Percentiles rank a stretch among this genome's conserved stretches.
These are phyloP conservation scores for Xylaria arbuscula DNA, from an alignment of 2,329 filamentous ascomycete species.

Conservation along the genomic window DNA sequence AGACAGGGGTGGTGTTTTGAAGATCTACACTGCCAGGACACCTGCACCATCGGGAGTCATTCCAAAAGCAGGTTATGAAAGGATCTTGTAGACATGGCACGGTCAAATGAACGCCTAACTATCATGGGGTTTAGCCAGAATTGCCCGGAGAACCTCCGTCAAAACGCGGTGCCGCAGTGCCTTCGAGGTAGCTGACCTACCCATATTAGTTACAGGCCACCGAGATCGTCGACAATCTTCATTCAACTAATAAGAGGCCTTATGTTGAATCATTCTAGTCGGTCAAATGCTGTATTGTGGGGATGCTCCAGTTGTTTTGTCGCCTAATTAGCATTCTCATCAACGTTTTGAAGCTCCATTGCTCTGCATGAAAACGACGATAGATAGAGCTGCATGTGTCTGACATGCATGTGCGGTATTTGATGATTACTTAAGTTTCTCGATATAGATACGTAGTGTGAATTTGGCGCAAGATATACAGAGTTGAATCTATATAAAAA, in stretches of 20 bases:
- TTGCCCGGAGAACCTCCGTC: conserved; percentile 38
- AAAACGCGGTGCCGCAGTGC: conserved; percentile 8
- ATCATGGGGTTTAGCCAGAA: conserved; percentile 20
- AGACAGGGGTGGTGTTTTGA: conserved; percentile 33
- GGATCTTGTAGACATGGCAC: conserved; percentile 17
- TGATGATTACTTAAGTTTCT: background rate
- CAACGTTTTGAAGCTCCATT: background rate
- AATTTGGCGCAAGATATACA: no score
- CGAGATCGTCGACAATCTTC: conserved; percentile 6
- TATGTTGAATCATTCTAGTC: background rate
- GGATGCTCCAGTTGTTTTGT: background rate
- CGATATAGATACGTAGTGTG: background rate
- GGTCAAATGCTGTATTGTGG: conserved; percentile 13
- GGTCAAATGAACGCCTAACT: conserved; percentile 21
- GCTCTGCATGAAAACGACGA: background rate
- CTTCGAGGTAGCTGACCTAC: conserved; percentile 28
- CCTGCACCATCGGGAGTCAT: conserved; percentile 32
- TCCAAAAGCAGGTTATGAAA: conserved; percentile 31
- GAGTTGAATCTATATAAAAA: no score
- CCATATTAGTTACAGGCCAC: conserved; percentile 21
- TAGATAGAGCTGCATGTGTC: background rate
- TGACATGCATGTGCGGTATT: background rate
- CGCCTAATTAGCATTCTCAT: background rate
- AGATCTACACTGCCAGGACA: conserved; percentile 21
- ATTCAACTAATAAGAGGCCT: conserved; percentile 19